phyloP scores from a whole-genome alignment of 805 yeast genomes.

The Lipomyces anomalus region DNA sequence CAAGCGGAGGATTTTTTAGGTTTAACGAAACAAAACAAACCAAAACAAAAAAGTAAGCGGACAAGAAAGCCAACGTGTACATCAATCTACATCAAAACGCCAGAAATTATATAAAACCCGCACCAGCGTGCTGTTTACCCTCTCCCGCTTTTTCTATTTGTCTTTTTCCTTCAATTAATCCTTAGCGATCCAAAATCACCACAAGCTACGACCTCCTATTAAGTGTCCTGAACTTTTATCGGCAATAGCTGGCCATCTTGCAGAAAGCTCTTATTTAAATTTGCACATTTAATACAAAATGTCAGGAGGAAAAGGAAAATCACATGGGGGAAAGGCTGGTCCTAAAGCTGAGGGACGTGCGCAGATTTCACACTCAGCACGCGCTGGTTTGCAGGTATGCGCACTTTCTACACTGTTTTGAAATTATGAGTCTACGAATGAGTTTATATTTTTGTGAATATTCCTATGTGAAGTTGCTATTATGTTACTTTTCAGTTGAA shows the following conservation, averaged over 20 bases:
- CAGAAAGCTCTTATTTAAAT: no score
- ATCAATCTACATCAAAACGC: no score
- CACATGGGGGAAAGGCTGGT: constrained; percentile 70
- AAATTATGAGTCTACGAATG: constrained; percentile 9
- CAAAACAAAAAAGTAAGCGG: neutral
- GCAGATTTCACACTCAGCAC: constrained; percentile 77
- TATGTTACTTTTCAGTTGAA: neutral
- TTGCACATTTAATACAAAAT: constrained; percentile 34
- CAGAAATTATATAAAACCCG: no score
- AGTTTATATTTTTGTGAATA: neutral
- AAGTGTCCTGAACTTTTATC: no score
- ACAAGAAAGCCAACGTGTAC: no score
- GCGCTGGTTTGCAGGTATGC: constrained; percentile 63
- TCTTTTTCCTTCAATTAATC: neutral
- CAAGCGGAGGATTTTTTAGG: neutral
- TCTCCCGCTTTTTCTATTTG: neutral
- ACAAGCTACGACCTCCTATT: no score
- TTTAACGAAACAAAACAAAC: neutral
- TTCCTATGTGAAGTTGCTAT: neutral
- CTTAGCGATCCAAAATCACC: no score
- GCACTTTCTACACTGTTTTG: neutral
- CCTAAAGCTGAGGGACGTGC: constrained; percentile 71
- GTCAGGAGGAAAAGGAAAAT: constrained; percentile 85
- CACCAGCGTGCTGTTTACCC: no score
- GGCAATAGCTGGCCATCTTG: no score